Conservation (phyloP, 768 basidiomycete genomes). For the Lyophyllum decastes region DNA sequence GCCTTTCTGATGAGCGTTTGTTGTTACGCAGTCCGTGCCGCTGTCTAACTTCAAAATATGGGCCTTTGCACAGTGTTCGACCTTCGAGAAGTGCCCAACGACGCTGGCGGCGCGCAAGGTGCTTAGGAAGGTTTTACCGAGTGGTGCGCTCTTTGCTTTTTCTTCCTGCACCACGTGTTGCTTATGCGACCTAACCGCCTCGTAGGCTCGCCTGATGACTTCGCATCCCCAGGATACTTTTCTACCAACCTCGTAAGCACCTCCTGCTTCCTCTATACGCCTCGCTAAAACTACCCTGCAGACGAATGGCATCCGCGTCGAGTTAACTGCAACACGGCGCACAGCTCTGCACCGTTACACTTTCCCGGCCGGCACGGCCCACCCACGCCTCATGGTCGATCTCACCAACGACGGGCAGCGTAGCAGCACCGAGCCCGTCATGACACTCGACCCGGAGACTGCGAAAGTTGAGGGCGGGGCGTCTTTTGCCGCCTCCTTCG, state of each 20-base stretch:
- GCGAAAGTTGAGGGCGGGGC: conserved; percentile 52
- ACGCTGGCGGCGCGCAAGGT: conserved; percentile 46
- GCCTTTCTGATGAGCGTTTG: not conserved
- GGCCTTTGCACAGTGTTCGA: conserved; percentile 50
- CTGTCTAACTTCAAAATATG: conserved; percentile 66
- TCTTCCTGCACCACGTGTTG: not conserved
- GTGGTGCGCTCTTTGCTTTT: conserved; percentile 38
- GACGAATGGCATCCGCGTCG: conserved; percentile 58
- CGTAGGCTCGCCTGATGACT: conserved; percentile 58
- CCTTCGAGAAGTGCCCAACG: conserved; percentile 55
- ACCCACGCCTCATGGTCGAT: conserved; percentile 59
- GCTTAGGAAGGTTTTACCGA: conserved; percentile 43
- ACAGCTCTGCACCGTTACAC: conserved; percentile 63
- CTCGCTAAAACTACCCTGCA: conserved; percentile 16
- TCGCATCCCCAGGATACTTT: conserved; percentile 68
- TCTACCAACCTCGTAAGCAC: conserved; percentile 51
- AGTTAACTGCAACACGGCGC: conserved; percentile 59
- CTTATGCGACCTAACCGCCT: too few species aligned
- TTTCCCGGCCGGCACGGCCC: conserved; percentile 45
- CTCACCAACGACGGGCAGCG: conserved; percentile 62
- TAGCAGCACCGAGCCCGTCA: conserved; percentile 48
- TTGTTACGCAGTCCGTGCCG: conserved; percentile 40
- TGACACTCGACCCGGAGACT: conserved; percentile 48
- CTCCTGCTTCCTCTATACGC: not conserved
- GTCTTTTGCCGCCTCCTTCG: conserved; percentile 57